Evolutionary conservation across 2,329 filamentous ascomycete species (phyloP), one percentile per base, ranked within the genome.

Genomic region (Lasiodiplodia theobromae): DNA sequence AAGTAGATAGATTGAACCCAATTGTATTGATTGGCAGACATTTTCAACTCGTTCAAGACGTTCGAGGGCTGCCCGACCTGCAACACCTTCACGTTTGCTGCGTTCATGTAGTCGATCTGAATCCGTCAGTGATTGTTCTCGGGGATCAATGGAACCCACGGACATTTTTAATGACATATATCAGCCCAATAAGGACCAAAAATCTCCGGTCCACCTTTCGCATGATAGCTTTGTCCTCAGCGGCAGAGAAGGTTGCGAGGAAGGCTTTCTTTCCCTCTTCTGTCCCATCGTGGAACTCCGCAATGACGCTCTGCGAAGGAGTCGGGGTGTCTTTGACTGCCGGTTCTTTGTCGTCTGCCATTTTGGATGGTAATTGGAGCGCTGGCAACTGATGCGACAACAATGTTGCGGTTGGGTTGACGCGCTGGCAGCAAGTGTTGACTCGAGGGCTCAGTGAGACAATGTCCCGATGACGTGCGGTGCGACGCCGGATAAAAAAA

Each of bases 91-190:
- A 73, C 69, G 31, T 71, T 73, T 16, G 73, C 71, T 10, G 73
- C 73, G 51, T 74, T 75, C 64, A 71, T 69, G 18, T 73, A 71
- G 40, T 74, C 73, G 16, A 74, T 72, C 73, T 74, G 37, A 2
- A 21, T n/a, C 21, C 23, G 31, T 67, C 25, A 68, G 66, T 40
- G 40, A 44, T 18, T 16, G n/a, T 11, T 56, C 49, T 51, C 25
- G 2, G 56, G 18, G 21, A 18, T 23, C 3, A 16, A n/a, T 18
- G 12, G 6, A 34, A 12, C 10, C 28, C 2, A 66, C 70, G 44
- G n/a, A 71, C 72, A 38, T 74, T 71, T 54, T 75, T 74, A 62
- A 74, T 73, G 53, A 75, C 37, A 34, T 71, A 75, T 70, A 75
- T 75, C n/a, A 73, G 63, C 23, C 72, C 73, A 3, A 72, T 73